phyloP scores from a whole-genome alignment of 192 early-diverging fungal genomes.

The Allomyces macrogynus region DNA sequence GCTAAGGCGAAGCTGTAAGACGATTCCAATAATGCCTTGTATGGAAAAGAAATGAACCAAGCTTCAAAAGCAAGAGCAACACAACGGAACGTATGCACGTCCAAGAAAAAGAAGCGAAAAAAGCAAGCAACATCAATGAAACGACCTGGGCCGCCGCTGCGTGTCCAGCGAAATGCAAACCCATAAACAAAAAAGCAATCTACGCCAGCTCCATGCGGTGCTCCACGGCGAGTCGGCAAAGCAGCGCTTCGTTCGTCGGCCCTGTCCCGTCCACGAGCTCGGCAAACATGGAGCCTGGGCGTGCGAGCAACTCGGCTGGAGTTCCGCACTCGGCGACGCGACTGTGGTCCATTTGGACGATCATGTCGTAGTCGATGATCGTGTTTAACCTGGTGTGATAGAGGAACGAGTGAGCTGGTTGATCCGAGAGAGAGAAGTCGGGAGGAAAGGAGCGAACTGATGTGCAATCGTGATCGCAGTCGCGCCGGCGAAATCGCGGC shows the following conservation, averaged over 20 bases:
- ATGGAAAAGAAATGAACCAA: too few species aligned
- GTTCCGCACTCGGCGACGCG: conserved; percentile 25
- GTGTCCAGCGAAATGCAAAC: too few species aligned
- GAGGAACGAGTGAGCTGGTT: conserved; percentile 8
- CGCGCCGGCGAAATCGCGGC: conserved; percentile 23
- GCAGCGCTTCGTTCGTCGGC: conserved; percentile 27
- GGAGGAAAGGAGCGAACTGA: conserved; percentile 13
- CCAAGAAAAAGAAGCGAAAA: too few species aligned
- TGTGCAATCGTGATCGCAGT: conserved; percentile 42
- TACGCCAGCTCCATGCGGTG: too few species aligned
- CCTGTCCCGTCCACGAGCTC: conserved; percentile 50
- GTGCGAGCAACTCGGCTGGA: conserved; percentile 25
- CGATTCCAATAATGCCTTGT: too few species aligned
- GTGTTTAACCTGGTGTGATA: conserved; percentile 13
- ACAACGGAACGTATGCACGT: too few species aligned
- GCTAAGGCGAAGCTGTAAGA: too few species aligned
- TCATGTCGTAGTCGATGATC: conserved; percentile 17
- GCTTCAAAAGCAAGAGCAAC: too few species aligned
- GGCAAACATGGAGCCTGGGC: conserved; percentile 22
- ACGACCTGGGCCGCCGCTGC: too few species aligned
- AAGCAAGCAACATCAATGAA: too few species aligned
- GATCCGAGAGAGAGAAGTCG: background rate
- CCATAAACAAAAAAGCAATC: too few species aligned
- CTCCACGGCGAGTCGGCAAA: conserved; percentile 20
- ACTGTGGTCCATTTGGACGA: conserved; percentile 20